These are phyloP conservation scores for Platismatia glauca DNA, from an alignment of 495 filamentous ascomycete genomes.

Conservation along the genomic window DNA sequence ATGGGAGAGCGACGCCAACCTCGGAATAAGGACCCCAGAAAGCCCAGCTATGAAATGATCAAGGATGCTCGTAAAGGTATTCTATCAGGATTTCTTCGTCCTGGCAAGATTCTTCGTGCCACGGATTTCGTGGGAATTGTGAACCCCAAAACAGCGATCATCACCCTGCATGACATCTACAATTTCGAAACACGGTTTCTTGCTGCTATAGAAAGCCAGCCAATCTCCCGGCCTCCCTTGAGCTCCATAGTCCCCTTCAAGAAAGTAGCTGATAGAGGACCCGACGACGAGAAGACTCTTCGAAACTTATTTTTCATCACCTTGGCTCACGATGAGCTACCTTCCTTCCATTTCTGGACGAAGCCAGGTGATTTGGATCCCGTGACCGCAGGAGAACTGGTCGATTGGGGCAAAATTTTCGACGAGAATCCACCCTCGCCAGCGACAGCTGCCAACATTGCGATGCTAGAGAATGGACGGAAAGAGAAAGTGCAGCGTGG, in stretches of 20 bases:
- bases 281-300: not conserved
- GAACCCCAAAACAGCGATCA: conserved; percentile 4
- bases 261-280: not conserved
- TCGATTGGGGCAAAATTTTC: conserved; percentile 6
- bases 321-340: conserved; percentile 11
- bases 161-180: conserved; percentile 2
- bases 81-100: not conserved
- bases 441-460: not conserved
- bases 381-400: not conserved
- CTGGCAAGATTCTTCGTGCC: conserved; percentile 5
- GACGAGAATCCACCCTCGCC: not conserved
- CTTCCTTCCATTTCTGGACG: conserved; percentile 18
- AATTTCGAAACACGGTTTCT: conserved; percentile 11
- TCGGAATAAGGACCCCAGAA: not conserved
- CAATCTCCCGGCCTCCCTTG: not conserved
- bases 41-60: conserved; percentile 8
- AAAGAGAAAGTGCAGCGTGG: not conserved
- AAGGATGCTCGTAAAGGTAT: conserved; percentile 5
- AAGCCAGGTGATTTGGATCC: conserved; percentile 10
- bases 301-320: conserved; percentile 12
- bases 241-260: not conserved
- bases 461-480: not conserved
- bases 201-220: not conserved
- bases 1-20: conserved; percentile 1
- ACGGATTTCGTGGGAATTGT: conserved; percentile 6